phyloP scores from a whole-genome alignment of 345 rosid genomes.

The Anacardium occidentale region DNA sequence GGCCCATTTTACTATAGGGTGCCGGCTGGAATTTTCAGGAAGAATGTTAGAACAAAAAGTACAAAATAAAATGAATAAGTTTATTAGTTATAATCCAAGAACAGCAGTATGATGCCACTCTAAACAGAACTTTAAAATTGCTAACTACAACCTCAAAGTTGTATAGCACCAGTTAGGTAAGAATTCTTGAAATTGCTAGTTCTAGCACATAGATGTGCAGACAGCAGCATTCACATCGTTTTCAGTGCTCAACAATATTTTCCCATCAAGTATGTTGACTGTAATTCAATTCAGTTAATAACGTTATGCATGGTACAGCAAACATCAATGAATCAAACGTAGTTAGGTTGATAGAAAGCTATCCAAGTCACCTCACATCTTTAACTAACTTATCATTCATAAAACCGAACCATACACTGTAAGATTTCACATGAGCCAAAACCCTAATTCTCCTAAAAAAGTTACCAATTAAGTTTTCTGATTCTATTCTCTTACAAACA shows the following conservation, averaged over 20 bases:
- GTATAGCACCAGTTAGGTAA: neutral
- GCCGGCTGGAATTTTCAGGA: conserved; percentile 37
- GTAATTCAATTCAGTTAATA: neutral
- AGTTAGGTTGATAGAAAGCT: neutral
- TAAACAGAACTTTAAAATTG: neutral
- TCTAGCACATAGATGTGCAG: neutral
- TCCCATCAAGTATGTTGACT: neutral
- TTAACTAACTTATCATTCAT: neutral
- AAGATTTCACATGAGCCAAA: neutral
- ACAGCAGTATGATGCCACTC: neutral
- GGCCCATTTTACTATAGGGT: conserved; percentile 62
- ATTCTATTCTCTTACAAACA: neutral
- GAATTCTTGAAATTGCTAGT: neutral
- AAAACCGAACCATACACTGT: neutral
- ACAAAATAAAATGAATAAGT: neutral
- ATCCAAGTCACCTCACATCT: neutral
- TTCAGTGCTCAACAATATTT: neutral
- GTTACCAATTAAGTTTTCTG: neutral
- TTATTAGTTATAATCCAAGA: neutral
- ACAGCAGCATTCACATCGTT: neutral
- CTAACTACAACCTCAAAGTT: neutral
- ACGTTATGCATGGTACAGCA: neutral
- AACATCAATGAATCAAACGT: neutral
- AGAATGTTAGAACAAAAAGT: neutral
- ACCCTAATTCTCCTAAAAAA: neutral